Conservation (phyloP, 768 basidiomycete genomes). For the Suillus cothurnatus region DNA sequence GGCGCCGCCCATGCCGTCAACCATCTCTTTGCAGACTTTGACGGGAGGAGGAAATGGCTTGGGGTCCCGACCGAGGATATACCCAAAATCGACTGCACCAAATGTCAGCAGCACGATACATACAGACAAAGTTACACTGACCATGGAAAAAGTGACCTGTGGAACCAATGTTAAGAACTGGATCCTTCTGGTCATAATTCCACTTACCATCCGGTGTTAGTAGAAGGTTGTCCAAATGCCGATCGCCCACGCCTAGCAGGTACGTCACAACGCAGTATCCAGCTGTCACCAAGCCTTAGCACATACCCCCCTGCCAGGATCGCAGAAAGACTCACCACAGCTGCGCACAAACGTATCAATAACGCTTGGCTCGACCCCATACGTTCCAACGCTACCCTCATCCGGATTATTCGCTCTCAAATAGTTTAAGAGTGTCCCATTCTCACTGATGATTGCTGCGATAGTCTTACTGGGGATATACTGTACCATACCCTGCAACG, state of each 20-base stretch:
- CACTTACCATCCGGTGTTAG: constrained; percentile 83
- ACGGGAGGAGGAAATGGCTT: constrained; percentile 98
- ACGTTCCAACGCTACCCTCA: constrained; percentile 92
- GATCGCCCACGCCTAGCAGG: constrained; percentile 93
- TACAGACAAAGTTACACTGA: constrained; percentile 32
- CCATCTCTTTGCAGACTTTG: constrained; percentile 99
- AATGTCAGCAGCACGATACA: constrained; percentile 15
- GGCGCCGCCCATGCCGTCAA: constrained; percentile 98
- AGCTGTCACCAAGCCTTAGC: constrained; percentile 50
- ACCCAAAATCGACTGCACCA: constrained; percentile 90
- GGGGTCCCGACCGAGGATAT: constrained; percentile 95
- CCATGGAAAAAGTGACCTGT: constrained; percentile 96
- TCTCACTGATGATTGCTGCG: constrained; percentile 91
- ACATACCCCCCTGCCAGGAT: constrained; percentile 9
- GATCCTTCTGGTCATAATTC: constrained; percentile 4
- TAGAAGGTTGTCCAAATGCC: constrained; percentile 94
- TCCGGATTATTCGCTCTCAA: constrained; percentile 86
- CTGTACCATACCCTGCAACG: constrained; percentile 93
- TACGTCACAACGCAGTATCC: constrained; percentile 99
- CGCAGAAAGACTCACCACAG: constrained; percentile 70
- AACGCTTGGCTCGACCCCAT: constrained; percentile 91
- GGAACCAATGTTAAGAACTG: not conserved
- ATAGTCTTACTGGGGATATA: constrained; percentile 96
- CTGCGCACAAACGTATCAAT: constrained; percentile 96
- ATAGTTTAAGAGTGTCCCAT: constrained; percentile 86